phyloP scores from a whole-genome alignment of 139 green algal species.

The Volvox africanus region DNA sequence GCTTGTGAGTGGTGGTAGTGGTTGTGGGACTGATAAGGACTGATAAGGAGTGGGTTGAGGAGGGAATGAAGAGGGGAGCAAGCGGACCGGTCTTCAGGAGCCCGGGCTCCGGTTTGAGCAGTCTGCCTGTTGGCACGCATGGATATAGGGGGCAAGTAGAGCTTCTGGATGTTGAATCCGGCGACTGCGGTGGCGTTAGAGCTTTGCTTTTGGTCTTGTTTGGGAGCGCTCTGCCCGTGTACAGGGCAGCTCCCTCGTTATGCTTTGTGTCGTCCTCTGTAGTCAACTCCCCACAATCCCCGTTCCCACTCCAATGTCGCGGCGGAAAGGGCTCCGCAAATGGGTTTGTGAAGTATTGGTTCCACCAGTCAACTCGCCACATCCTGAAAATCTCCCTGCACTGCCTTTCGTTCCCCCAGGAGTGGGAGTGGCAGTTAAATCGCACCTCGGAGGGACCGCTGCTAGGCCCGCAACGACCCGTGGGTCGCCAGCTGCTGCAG shows the following conservation, averaged over 20 bases:
- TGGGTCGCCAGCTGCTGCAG: constrained; percentile 11
- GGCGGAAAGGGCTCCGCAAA: not conserved
- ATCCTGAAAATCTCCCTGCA: not conserved
- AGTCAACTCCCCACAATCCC: not conserved
- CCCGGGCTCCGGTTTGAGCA: no score
- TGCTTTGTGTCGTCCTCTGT: not conserved
- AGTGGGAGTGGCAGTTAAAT: constrained; percentile 41
- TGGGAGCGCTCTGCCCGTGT: not conserved
- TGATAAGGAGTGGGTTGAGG: no score
- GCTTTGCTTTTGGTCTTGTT: no score
- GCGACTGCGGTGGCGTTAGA: no score
- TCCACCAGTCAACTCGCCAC: not conserved
- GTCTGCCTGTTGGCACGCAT: no score
- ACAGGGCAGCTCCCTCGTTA: not conserved
- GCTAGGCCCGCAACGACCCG: constrained; percentile 24
- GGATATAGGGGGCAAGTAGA: no score
- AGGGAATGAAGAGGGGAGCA: no score
- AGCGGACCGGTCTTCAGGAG: no score
- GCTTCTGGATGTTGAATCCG: no score
- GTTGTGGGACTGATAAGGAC: no score
- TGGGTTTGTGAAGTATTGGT: not conserved
- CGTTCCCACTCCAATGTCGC: not conserved
- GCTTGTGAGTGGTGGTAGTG: no score
- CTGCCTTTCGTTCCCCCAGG: constrained; percentile 19
- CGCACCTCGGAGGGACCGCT: not conserved